Evolutionary conservation across 2,329 filamentous ascomycete genomes (phyloP).

Genomic region (Neopestalotiopsis rosae): DNA sequence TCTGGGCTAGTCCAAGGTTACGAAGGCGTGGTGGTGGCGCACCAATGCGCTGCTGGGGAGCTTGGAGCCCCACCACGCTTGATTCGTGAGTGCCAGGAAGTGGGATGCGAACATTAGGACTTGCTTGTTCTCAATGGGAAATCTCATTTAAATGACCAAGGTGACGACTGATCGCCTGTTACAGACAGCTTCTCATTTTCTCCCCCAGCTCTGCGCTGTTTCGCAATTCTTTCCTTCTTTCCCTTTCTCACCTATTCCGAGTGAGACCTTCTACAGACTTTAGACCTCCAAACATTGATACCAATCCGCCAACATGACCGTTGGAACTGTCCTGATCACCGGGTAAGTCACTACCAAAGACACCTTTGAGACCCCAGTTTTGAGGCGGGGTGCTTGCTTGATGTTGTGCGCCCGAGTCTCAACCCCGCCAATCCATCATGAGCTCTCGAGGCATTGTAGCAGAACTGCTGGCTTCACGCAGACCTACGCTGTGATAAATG

Average conservation of each 20-base stretch:
- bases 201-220: not conserved
- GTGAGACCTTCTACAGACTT: not conserved
- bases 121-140: not conserved
- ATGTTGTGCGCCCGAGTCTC: slow-evolving; percentile 14
- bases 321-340: slow-evolving; percentile 89
- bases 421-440: slow-evolving; percentile 19
- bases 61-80: slow-evolving; percentile 3
- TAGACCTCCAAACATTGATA: not conserved
- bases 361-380: not conserved
- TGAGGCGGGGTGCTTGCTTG: not conserved
- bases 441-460: not conserved
- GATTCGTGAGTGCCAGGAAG: slow-evolving; percentile 1
- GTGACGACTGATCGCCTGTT: slow-evolving; percentile 6
- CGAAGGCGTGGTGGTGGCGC: not conserved
- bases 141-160: slow-evolving; percentile 14
- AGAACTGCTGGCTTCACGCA: not conserved
- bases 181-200: not conserved
- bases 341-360: slow-evolving; percentile 66
- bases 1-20: not conserved
- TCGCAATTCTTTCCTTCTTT: not conserved
- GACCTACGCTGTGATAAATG: not conserved
- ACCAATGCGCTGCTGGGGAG: slow-evolving; percentile 2
- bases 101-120: slow-evolving; percentile 5
- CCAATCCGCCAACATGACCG: slow-evolving; percentile 63
- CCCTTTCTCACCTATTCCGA: not conserved